Conservation (phyloP, 2,329 filamentous ascomycete species). For the Fusarium nodosum region DNA sequence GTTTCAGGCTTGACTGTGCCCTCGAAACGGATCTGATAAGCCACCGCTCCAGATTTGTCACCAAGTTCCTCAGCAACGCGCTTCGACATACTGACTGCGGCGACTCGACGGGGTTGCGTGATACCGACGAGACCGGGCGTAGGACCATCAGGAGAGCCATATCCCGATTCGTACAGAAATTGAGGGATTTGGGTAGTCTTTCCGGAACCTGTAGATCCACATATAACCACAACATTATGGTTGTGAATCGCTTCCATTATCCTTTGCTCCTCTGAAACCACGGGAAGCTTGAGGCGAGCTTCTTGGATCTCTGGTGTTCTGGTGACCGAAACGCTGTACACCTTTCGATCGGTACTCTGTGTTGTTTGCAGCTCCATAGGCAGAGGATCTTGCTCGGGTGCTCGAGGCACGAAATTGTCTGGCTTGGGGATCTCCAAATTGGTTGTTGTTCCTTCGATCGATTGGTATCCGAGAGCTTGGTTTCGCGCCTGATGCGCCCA, state of each 20-base stretch:
- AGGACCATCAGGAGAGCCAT: slow-evolving; percentile 80
- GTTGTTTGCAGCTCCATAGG: slow-evolving; percentile 75
- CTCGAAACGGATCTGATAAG: slow-evolving; percentile 96
- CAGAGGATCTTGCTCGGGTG: slow-evolving; percentile 77
- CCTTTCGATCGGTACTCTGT: slow-evolving; percentile 74
- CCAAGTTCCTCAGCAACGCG: slow-evolving; percentile 90
- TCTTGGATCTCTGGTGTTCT: slow-evolving; percentile 81
- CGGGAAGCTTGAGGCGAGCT: slow-evolving; percentile 82
- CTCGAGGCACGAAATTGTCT: slow-evolving; percentile 75
- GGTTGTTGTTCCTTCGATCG: slow-evolving; percentile 59
- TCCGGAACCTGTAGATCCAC: slow-evolving; percentile 94
- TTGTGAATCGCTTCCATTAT: slow-evolving; percentile 99
- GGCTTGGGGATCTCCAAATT: slow-evolving; percentile 67
- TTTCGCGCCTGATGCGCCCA: slow-evolving; percentile 93
- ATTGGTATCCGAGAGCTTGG: slow-evolving; percentile 77
- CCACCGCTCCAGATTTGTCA: slow-evolving; percentile 80
- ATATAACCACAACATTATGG: slow-evolving; percentile 89
- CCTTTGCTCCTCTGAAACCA: slow-evolving; percentile 94
- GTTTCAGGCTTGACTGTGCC: slow-evolving; percentile 84
- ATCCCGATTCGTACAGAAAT: slow-evolving; percentile 94
- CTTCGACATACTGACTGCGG: slow-evolving; percentile 96
- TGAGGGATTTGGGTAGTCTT: slow-evolving; percentile 98
- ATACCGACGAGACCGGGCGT: slow-evolving; percentile 94
- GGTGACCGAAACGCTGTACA: slow-evolving; percentile 79
- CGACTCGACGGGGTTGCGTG: slow-evolving; percentile 94